A percentile compares a stretch with the other conserved stretches of the same genome.
Conservation (phyloP, 495 filamentous ascomycete species). For the Tuber calosporum region DNA sequence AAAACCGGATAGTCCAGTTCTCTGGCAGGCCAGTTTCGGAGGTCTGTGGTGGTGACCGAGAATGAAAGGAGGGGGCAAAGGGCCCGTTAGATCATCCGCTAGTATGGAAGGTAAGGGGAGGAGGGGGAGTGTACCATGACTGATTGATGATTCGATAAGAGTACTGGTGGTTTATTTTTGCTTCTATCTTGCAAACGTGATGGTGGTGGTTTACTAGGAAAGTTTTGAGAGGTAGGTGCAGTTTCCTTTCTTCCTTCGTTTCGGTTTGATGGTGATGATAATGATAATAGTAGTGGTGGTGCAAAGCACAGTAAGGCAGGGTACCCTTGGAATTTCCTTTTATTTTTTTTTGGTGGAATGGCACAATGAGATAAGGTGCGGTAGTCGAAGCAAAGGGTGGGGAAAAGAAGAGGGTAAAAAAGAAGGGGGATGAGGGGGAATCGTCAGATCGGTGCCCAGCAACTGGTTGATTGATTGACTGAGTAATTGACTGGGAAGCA, state of each 20-base stretch:
- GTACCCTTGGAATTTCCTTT: background rate
- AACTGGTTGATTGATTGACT: background rate
- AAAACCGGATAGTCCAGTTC: constrained; percentile 90
- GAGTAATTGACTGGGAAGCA: background rate
- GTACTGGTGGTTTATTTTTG: background rate
- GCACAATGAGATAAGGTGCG: background rate
- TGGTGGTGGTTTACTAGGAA: background rate
- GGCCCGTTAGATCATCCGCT: background rate
- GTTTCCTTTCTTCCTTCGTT: no score
- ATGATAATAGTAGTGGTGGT: background rate
- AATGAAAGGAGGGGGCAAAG: constrained; percentile 16
- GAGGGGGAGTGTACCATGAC: background rate
- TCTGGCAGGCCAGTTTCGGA: constrained; percentile 66
- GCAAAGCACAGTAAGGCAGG: background rate
- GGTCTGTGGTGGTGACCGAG: constrained; percentile 42
- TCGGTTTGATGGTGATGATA: background rate
- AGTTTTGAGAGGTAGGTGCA: background rate
- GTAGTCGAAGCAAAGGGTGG: background rate
- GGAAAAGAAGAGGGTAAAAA: background rate
- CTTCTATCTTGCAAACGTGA: background rate
- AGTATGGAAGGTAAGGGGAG: background rate
- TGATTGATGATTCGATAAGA: background rate
- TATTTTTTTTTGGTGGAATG: background rate
- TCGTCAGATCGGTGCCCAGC: background rate
- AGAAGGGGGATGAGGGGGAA: background rate